A percentile compares a stretch with the other conserved stretches of the same genome.
Conservation (phyloP, 768 basidiomycete species). For the Ephemerocybe angulata region DNA sequence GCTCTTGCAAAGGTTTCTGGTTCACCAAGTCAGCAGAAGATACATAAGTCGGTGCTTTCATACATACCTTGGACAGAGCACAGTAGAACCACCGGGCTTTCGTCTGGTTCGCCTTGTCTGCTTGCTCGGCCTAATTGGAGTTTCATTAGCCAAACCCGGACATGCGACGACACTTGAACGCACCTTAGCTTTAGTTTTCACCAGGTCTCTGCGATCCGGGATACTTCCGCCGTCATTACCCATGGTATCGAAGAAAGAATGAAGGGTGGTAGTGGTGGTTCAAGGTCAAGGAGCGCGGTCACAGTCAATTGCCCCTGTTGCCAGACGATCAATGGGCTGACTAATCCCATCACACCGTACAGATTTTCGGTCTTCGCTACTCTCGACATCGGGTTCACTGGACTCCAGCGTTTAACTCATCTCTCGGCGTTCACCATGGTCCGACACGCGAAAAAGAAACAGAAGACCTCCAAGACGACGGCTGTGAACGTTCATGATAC, state of each 20-base stretch:
- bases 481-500: constrained; percentile 21
- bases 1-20: constrained; percentile 81
- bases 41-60: background rate
- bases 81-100: constrained; percentile 91
- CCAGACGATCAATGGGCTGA: background rate
- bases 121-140: constrained; percentile 62
- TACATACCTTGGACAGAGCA: constrained; percentile 84
- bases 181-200: constrained; percentile 69
- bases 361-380: background rate
- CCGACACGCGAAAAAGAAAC: constrained; percentile 62
- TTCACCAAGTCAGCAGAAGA: background rate
- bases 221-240: constrained; percentile 90
- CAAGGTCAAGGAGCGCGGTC: background rate
- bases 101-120: constrained; percentile 87
- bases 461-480: constrained; percentile 41
- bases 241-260: constrained; percentile 38
- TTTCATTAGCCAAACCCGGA: constrained; percentile 1
- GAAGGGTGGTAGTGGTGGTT: background rate
- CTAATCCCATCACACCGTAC: background rate
- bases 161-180: constrained; percentile 7
- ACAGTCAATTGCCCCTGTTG: background rate
- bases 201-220: constrained; percentile 77
- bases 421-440: constrained; percentile 42
- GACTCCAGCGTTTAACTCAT: background rate
- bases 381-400: background rate